Percentiles rank a stretch among this genome's conserved stretches.
Conservation (phyloP, 140 eudicot species). For the Bidens hawaiensis region DNA sequence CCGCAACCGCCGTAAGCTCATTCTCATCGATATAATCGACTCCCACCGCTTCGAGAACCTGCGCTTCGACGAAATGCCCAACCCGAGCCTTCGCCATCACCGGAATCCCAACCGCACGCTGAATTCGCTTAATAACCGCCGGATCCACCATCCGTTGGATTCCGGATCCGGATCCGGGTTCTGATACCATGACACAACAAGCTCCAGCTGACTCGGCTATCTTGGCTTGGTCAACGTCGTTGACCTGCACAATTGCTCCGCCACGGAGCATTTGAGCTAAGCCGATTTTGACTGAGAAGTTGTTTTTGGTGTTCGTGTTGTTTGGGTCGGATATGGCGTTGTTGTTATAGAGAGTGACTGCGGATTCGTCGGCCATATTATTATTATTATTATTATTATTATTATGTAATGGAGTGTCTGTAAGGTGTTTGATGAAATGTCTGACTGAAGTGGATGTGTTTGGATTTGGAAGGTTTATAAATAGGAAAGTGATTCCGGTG, state of each 20-base stretch:
- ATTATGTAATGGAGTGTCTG: neutral
- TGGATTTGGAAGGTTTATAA: too few relatives aligned
- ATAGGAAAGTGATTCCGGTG: neutral
- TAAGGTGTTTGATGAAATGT: constrained; percentile 36
- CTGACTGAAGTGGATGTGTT: neutral
- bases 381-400: too few relatives aligned
- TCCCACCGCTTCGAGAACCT: constrained; percentile 65
- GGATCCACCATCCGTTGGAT: constrained; percentile 83
- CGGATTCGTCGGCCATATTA: constrained; percentile 37
- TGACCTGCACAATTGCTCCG: constrained; percentile 33
- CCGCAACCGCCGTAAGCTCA: constrained; percentile 58
- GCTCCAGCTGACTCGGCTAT: constrained; percentile 68
- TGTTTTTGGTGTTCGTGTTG: constrained; percentile 19
- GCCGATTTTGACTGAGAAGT: constrained; percentile 34
- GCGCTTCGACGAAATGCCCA: constrained; percentile 4
- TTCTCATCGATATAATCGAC: constrained; percentile 80
- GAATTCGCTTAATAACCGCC: constrained; percentile 48
- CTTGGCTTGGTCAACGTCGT: constrained; percentile 35
- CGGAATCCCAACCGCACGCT: constrained; percentile 50
- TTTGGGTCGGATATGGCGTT: constrained; percentile 36
- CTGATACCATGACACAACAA: constrained; percentile 44
- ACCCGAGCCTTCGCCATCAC: constrained; percentile 50
- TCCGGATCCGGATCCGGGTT: constrained; percentile 32
- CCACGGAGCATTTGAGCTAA: constrained; percentile 42
- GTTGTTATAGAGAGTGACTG: constrained; percentile 36